Evolutionary conservation across 805 yeast genomes (phyloP).

Genomic region (Pichia kluyveri): DNA sequence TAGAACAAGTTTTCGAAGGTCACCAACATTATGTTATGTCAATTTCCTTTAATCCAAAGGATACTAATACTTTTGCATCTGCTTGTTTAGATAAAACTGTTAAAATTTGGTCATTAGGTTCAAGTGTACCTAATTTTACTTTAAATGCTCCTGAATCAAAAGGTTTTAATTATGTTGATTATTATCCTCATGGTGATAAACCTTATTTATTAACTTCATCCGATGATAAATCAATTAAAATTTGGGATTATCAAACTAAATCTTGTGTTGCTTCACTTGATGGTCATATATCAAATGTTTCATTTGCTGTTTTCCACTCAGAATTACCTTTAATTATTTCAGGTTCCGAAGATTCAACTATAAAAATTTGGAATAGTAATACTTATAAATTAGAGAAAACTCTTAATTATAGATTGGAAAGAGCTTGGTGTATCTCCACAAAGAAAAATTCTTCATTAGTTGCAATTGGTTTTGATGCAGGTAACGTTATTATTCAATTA

Average conservation of each 20-base stretch:
- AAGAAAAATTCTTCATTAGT: conserved; percentile 67
- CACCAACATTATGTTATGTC: conserved; percentile 95
- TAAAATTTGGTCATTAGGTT: conserved; percentile 92
- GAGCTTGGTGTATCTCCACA: conserved; percentile 91
- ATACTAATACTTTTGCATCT: conserved; percentile 94
- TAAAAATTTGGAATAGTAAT: conserved; percentile 90
- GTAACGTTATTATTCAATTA: conserved; percentile 76
- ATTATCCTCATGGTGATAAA: conserved; percentile 94
- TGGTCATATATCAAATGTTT: conserved; percentile 90
- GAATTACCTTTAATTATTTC: conserved; percentile 89
- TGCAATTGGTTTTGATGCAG: conserved; percentile 93
- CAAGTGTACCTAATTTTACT: conserved; percentile 83
- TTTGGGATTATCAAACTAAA: conserved; percentile 98
- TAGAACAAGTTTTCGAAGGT: conserved; percentile 88
- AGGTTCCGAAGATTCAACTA: conserved; percentile 94
- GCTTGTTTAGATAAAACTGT: conserved; percentile 95
- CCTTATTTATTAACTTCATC: conserved; percentile 90
- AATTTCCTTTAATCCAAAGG: conserved; percentile 93
- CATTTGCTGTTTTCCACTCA: conserved; percentile 97
- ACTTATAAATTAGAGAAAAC: conserved; percentile 92
- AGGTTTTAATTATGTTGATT: conserved; percentile 94
- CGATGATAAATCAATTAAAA: conserved; percentile 80
- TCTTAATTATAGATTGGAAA: conserved; percentile 81
- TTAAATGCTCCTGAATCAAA: conserved; percentile 82
- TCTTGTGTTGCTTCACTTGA: conserved; percentile 88